Base-by-base conservation (phyloP, 257 asterid genomes). In the Leptodermis oblonga region DNA sequence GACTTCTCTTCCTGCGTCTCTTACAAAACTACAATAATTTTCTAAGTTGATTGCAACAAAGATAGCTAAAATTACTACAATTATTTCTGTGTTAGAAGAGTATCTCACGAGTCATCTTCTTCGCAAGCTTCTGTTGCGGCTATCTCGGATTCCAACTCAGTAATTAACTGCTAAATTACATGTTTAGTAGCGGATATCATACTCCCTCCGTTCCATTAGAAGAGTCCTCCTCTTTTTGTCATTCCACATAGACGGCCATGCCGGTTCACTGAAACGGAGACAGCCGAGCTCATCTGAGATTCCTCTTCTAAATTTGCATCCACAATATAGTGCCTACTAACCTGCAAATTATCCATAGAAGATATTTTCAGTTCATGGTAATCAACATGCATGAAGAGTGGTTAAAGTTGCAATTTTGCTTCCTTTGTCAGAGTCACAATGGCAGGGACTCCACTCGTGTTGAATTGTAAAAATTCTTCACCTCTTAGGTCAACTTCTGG, bases 271-370 rank as follows among this genome's bases (percentile, higher is more conserved):
- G 96, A 89, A 69, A 89, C 78, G 5, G 96, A 87, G 52, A 92
- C 72, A 42, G 98, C 96, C 0, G 94, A 92, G 71, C 92, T 89
- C 98, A 92, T 92, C 65, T 87, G 91, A 65, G 98, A 86, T 74
- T 92, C 98, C 84, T 92, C 98, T 82, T 89, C 96, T 26, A 83
- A 77, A 42, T 92, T 92, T 51, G 96, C 98, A 72, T 92, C 98
- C 5, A 81, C 97, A 22, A 87, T 85, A 56, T 85, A 87, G 77
- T 87, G 90, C 83, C 80, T 82, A 65, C 92, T 97, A 25, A 88
- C 91, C 97, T 87, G 74, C 80, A 77, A 71, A 22, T 20, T 59
- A 55, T 31, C 43, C 62, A n/a, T 26, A 17, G 5, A 62, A 45
- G 37, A 23, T 11, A n/a, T 53, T 42, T 10, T 7, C 34, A 12